Percentiles rank a stretch among this genome's conserved stretches.
Evolutionary conservation across 129 eudicot species (phyloP).

Genomic region (Flaveria ramosissima): DNA sequence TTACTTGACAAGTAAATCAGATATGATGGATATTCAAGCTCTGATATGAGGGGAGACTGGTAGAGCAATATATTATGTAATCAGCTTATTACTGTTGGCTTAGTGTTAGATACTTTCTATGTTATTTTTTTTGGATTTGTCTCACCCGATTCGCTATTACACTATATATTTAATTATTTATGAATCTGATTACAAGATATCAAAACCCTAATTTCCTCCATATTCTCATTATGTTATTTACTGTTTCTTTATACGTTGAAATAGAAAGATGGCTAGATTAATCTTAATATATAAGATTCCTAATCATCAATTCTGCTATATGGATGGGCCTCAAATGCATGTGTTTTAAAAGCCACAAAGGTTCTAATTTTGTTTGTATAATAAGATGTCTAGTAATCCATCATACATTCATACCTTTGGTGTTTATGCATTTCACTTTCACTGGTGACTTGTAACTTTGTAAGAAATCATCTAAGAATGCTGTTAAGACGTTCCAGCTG

Average conservation of each 20-base stretch:
- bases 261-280: background rate
- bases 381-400: conserved; percentile 1
- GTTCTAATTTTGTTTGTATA: background rate
- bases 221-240: background rate
- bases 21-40: background rate
- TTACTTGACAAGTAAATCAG: background rate
- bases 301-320: background rate
- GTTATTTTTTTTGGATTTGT: background rate
- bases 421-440: background rate
- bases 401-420: background rate
- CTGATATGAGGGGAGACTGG: background rate
- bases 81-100: background rate
- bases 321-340: background rate
- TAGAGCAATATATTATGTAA: background rate
- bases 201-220: background rate
- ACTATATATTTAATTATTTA: background rate
- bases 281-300: background rate
- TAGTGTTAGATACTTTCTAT: background rate
- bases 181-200: background rate
- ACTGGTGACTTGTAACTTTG: background rate
- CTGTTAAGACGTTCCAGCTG: conserved; percentile 9
- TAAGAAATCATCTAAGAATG: conserved; percentile 11
- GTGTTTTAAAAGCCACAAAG: background rate
- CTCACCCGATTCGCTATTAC: background rate
- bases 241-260: background rate